Evolutionary conservation across 148 eudicot genomes (phyloP).

Genomic region (Silene uniflora): DNA sequence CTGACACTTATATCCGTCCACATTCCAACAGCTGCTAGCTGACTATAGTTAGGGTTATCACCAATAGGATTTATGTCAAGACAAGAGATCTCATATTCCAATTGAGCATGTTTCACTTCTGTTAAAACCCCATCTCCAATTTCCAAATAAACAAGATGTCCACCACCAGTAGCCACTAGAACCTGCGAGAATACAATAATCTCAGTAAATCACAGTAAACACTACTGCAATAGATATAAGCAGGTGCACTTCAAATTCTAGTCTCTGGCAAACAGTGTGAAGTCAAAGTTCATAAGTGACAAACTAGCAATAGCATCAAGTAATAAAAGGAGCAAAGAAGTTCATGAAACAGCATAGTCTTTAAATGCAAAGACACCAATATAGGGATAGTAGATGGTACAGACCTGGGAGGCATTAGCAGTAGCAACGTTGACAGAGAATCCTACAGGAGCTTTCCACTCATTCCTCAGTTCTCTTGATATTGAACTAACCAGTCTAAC

Average conservation of each 20-base stretch:
- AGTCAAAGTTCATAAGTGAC: not conserved
- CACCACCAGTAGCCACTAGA: constrained; percentile 87
- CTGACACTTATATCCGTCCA: constrained; percentile 97
- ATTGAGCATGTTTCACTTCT: constrained; percentile 67
- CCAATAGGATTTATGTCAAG: constrained; percentile 94
- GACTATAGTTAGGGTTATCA: constrained; percentile 64
- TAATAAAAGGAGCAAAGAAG: not conserved
- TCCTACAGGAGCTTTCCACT: constrained; percentile 87
- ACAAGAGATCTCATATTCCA: constrained; percentile 90
- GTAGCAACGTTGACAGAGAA: constrained; percentile 91
- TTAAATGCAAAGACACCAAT: not conserved
- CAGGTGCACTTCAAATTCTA: not conserved
- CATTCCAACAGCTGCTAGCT: constrained; percentile 97
- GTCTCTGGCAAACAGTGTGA: not conserved
- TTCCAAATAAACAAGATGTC: constrained; percentile 88
- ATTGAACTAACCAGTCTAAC: constrained; percentile 83
- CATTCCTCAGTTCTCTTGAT: constrained; percentile 66
- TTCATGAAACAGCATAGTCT: not conserved
- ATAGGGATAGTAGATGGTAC: not conserved
- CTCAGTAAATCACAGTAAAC: not conserved
- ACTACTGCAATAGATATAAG: not conserved
- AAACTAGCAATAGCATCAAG: constrained; percentile 5
- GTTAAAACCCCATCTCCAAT: constrained; percentile 76
- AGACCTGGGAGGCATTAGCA: constrained; percentile 86
- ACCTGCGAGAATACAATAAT: constrained; percentile 48